phyloP scores from a whole-genome alignment of 169 alveolate genomes.

The Eimeria sp. region DNA sequence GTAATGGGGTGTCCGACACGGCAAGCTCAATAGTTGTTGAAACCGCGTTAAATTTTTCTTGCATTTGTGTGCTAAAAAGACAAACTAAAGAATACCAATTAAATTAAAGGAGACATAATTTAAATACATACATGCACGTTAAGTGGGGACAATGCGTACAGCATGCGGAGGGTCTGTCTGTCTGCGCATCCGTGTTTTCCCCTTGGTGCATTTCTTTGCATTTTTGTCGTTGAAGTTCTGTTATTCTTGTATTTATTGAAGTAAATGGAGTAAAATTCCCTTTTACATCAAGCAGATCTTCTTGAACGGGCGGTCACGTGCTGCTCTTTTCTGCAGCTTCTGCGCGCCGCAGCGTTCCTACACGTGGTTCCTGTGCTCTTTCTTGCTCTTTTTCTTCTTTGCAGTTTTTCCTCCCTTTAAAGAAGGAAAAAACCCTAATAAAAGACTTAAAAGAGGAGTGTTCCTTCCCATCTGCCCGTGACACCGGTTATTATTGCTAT shows the following conservation, averaged over 20 bases:
- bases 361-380: not conserved
- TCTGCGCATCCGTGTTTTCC: not conserved
- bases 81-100: not conserved
- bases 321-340: no score
- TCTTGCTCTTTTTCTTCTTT: not conserved
- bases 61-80: not conserved
- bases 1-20: not conserved
- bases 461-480: not conserved
- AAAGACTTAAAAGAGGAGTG: not conserved
- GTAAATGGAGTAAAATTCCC: not conserved
- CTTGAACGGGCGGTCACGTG: not conserved
- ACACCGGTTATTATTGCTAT: no score
- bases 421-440: not conserved
- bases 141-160: not conserved
- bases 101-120: not conserved
- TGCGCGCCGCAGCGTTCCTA: no score
- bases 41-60: not conserved
- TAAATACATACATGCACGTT: not conserved
- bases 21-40: no score
- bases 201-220: not conserved
- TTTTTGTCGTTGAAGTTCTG: not conserved
- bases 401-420: not conserved
- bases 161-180: not conserved
- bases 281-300: not conserved
- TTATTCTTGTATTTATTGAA: not conserved